Conservation (phyloP, 2,329 filamentous ascomycete genomes). For the Phialophora chinensis region DNA sequence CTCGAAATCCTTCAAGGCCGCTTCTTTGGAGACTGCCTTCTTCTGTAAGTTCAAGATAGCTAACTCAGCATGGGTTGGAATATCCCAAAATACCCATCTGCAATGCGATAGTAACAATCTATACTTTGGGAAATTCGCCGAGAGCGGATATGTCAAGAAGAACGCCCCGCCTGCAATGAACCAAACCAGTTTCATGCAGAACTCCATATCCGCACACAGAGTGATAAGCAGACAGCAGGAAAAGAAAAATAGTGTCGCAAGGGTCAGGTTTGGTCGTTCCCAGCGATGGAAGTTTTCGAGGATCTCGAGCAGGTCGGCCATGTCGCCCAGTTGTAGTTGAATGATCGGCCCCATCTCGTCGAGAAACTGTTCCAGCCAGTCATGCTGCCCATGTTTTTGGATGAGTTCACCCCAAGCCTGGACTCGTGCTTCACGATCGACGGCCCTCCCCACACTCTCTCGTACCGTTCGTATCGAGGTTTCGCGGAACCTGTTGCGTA, state of each 20-base stretch:
- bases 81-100: conserved; percentile 49
- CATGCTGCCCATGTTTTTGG: conserved; percentile 44
- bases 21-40: conserved; percentile 27
- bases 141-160: conserved; percentile 47
- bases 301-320: conserved; percentile 48
- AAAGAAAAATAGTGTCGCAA: conserved; percentile 46
- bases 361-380: conserved; percentile 49
- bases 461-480: conserved; percentile 43
- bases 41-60: conserved; percentile 33
- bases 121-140: conserved; percentile 46
- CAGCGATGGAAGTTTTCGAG: conserved; percentile 48
- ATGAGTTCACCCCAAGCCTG: conserved; percentile 48
- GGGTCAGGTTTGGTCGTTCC: conserved; percentile 45
- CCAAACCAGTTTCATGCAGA: conserved; percentile 46
- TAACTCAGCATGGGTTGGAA: conserved; percentile 45
- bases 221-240: conserved; percentile 43
- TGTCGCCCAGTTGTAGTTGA: conserved; percentile 48
- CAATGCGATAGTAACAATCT: conserved; percentile 46
- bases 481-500: conserved; percentile 43
- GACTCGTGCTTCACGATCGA: conserved; percentile 43
- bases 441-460: conserved; percentile 43
- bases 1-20: conserved; percentile 25
- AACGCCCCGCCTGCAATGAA: conserved; percentile 46
- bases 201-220: conserved; percentile 43
- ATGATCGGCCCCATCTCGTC: conserved; percentile 46